Evolutionary conservation across 2,329 filamentous ascomycete species (phyloP), one percentile per base, ranked within the genome.

Genomic region (Nemania abortiva): DNA sequence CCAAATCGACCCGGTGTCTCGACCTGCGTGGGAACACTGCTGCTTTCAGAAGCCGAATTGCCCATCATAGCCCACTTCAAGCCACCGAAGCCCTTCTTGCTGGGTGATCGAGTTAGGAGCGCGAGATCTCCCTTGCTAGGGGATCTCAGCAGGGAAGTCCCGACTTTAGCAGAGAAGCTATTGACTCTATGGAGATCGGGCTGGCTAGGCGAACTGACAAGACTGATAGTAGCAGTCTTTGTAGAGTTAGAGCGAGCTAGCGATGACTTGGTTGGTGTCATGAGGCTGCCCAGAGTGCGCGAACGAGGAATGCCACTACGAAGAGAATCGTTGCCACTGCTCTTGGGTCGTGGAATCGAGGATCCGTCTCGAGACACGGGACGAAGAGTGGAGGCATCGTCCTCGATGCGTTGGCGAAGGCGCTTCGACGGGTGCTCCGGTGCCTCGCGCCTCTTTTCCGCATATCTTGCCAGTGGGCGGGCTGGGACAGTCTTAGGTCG

Each of bases 241-340:
- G 82, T 81, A 72, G 84, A 89, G 63, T 85, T 81, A 55, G 86
- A 82, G 52, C 91, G 89, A 39, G 90, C 88, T 60, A 92, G 79
- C 0, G 92, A 93, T 7, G 93, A 84, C 78, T 93, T 94, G 9
- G 92, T 96, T 0, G 94, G 94, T 6, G 93, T 97, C 79, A 90
- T 88, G 34, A 95, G 83, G 68, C 84, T 89, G 70, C 84, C 83
- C 68, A 84, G 81, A 70, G 87, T 84, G 63, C 85, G 82, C 0
- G 85, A 80, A 29, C 83, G 84, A 57, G 80, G 73, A 24, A 85
- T 76, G 18, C 77, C 75, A 49, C 68, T 74, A 27, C 65, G 76
- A 57, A 73, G 29, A 39, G 76, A 72, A 70, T 84, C 75, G 79
- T 81, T 75, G 79, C 82, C 72, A 74, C 79, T 79, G 74, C 82